Evolutionary conservation across 345 rosid species (phyloP), one percentile per base, ranked within the genome.

Genomic region (Heritiera fomes): DNA sequence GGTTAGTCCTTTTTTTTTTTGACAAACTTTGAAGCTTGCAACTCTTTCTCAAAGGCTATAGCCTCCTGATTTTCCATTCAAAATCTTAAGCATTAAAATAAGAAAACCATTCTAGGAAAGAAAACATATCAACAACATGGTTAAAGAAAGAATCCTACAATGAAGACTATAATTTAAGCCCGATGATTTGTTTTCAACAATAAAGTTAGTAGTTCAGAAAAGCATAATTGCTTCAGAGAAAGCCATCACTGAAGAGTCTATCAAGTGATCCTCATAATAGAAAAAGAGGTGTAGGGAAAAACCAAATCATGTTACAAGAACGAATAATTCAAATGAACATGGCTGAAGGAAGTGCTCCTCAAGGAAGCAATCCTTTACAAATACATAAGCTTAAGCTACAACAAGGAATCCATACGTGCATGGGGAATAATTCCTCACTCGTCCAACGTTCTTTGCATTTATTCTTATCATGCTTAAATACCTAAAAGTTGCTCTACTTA

Each of bases 1-100:
- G 5, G 43, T 41, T 41, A 41, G 43, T 41, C 43, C 43, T 41
- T 41, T 0, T 41, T 41, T 41, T 53, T 53, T 15, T 53, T 34
- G 49, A 55, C 49, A 55, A 73, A 53, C 45, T 72, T 13, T 20
- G 30, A 53, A 72, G 47, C 63, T 72, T 38, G 76, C 34, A 52
- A 73, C 76, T n/a, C 62, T 38, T 72, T 18, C 32, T 32, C 49
- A 73, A 73, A 73, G 76, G 34, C 56, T 46, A 46, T 69, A 34
- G 38, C 38, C 38, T 34, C 38, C 38, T 34, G 38, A 34, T 34
- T 34, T 34, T 34, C 38, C 38, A 34, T 34, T 34, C 9, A 73
- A 53, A 53, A 38, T 8, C 17, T 38, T 53, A 11, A 34, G 38
- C 47, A 5, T 10, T 73, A 18, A 10, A 53, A 53, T 17, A 61